phyloP scores from a whole-genome alignment of 495 filamentous ascomycete genomes.

The Elasticomyces elasticus region DNA sequence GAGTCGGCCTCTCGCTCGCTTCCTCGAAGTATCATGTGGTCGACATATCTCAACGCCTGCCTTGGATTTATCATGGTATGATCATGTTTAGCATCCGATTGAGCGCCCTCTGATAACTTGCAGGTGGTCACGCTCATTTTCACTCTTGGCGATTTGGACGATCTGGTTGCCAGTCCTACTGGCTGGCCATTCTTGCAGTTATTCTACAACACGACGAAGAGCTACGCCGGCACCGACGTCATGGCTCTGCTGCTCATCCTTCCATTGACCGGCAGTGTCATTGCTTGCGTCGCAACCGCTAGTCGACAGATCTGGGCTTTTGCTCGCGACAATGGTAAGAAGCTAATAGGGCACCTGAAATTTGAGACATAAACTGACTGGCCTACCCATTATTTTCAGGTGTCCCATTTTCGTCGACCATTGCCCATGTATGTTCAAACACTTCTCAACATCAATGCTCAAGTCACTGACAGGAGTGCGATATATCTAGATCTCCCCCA shows the following conservation, averaged over 20 bases:
- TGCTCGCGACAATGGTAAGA: slow-evolving; percentile 17
- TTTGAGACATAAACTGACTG: too few relatives aligned
- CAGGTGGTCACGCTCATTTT: slow-evolving; percentile 14
- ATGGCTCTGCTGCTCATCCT: slow-evolving; percentile 28
- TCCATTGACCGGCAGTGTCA: neutral
- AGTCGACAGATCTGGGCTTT: slow-evolving; percentile 24
- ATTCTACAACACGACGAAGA: slow-evolving; percentile 43
- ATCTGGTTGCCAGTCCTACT: slow-evolving; percentile 2
- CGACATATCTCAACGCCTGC: slow-evolving; percentile 9
- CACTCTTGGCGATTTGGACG: slow-evolving; percentile 17
- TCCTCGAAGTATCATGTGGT: slow-evolving; percentile 15
- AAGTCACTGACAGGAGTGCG: neutral
- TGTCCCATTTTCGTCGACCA: neutral
- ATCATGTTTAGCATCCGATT: neutral
- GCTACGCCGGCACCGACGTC: slow-evolving; percentile 42
- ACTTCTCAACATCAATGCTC: neutral
- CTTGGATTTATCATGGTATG: slow-evolving; percentile 13
- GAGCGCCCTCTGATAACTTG: neutral
- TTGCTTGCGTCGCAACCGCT: slow-evolving; percentile 19
- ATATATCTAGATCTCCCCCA: neutral
- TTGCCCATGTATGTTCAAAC: neutral
- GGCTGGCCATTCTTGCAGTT: slow-evolving; percentile 45
- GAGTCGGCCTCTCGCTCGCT: slow-evolving; percentile 7
- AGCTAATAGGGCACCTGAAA: too few relatives aligned
- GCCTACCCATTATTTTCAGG: too few relatives aligned